Conservation (phyloP, 129 eudicot genomes). For the Mikania micrantha region DNA sequence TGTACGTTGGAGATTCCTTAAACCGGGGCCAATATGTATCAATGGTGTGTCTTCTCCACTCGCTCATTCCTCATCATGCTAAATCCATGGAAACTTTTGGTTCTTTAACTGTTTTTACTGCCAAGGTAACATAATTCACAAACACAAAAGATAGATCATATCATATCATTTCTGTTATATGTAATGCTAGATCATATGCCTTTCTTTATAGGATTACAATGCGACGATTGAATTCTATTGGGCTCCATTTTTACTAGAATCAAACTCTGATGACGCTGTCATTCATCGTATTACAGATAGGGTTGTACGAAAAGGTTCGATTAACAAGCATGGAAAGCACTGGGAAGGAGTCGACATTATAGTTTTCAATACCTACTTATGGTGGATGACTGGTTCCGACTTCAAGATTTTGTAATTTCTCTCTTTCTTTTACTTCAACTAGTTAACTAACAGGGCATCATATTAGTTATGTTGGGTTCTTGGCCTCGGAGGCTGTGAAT, state of each 20-base stretch:
- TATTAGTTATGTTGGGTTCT: too few species aligned
- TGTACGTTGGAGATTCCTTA: conserved; percentile 90
- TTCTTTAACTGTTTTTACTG: conserved; percentile 64
- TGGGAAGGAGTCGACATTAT: conserved; percentile 91
- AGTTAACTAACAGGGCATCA: too few species aligned
- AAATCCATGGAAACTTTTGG: conserved; percentile 71
- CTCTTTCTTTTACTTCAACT: neutral
- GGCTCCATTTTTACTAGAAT: conserved; percentile 95
- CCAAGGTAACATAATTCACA: conserved; percentile 44
- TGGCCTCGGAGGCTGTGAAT: too few species aligned
- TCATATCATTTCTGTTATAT: too few species aligned
- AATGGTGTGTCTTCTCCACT: conserved; percentile 76
- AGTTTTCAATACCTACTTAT: conserved; percentile 85
- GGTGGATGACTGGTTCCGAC: conserved; percentile 93
- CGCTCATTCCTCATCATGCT: conserved; percentile 52
- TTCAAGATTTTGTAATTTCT: conserved; percentile 80
- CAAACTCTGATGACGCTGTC: conserved; percentile 80
- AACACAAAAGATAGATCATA: too few species aligned
- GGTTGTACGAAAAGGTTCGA: conserved; percentile 78
- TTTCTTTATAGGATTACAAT: conserved; percentile 69
- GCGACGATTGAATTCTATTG: conserved; percentile 95
- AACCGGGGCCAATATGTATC: conserved; percentile 88
- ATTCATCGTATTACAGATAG: conserved; percentile 68
- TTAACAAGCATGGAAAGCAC: conserved; percentile 66
- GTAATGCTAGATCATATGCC: too few species aligned